phyloP scores from a whole-genome alignment of 768 basidiomycete genomes.

The Austroboletus eburneus region DNA sequence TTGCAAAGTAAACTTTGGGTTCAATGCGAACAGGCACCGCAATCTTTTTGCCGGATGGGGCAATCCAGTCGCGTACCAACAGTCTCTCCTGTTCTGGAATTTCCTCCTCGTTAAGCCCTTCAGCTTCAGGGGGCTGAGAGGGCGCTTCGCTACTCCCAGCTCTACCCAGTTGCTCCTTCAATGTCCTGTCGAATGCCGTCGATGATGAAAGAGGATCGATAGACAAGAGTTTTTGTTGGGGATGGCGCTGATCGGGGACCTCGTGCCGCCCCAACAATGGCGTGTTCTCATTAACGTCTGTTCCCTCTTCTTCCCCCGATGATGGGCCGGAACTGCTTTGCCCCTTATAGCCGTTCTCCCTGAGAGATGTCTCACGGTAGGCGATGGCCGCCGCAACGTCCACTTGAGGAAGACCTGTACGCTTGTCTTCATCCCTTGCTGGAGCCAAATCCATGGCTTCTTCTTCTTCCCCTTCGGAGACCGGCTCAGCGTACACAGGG shows the following conservation, averaged over 20 bases:
- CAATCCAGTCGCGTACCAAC: conserved; percentile 64
- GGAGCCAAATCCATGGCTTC: conserved; percentile 64
- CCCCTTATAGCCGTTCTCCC: conserved; percentile 33
- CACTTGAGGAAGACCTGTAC: conserved; percentile 67
- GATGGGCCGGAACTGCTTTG: conserved; percentile 8
- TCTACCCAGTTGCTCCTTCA: conserved; percentile 60
- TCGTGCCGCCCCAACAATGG: conserved; percentile 34
- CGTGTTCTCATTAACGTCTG: conserved; percentile 32
- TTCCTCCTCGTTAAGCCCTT: conserved; percentile 36
- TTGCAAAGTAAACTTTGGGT: conserved; percentile 97
- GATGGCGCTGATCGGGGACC: conserved; percentile 10
- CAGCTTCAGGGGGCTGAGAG: conserved; percentile 23
- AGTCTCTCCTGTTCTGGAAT: conserved; percentile 48
- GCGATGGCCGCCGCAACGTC: conserved; percentile 84
- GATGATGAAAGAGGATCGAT: conserved; percentile 88
- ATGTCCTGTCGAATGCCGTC: conserved; percentile 76
- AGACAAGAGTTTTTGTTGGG: conserved; percentile 41
- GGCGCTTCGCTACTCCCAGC: conserved; percentile 23
- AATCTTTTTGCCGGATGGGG: conserved; percentile 84
- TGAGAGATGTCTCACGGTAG: conserved; percentile 78
- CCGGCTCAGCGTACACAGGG: conserved; percentile 72
- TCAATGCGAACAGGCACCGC: conserved; percentile 94
- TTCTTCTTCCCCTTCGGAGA: conserved; percentile 94
- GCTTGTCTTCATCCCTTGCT: conserved; percentile 77
- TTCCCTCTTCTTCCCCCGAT: conserved; percentile 24